phyloP scores from a whole-genome alignment of 306 rosid species.

The Ochetophila trinervis region DNA sequence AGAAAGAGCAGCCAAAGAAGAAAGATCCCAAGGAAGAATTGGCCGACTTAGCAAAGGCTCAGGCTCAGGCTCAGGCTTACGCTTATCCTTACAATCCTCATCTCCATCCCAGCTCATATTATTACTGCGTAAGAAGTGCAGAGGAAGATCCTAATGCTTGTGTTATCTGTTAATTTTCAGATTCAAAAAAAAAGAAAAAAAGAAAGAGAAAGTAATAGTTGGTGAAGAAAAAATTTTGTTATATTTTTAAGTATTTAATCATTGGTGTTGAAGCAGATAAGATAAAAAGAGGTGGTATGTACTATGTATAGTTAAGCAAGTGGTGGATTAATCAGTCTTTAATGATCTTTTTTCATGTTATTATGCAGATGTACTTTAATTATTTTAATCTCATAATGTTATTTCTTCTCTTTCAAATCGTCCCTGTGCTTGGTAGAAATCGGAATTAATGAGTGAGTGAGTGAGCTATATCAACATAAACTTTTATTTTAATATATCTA shows the following conservation, averaged over 20 bases:
- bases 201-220: conserved; percentile 3
- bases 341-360: not conserved
- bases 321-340: not conserved
- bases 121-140: conserved; percentile 24
- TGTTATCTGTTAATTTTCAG: conserved; percentile 49
- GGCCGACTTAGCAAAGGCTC: conserved; percentile 21
- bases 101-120: not conserved
- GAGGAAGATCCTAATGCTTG: conserved; percentile 71
- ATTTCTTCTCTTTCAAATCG: too few species aligned
- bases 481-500: too few species aligned
- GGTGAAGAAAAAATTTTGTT: too few species aligned
- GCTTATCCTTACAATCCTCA: conserved; percentile 8
- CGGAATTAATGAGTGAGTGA: too few species aligned
- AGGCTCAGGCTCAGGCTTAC: not conserved
- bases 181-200: not conserved
- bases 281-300: not conserved
- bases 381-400: too few species aligned
- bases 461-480: too few species aligned
- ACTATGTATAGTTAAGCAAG: not conserved
- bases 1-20: conserved; percentile 35
- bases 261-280: not conserved
- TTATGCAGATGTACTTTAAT: not conserved
- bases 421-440: too few species aligned
- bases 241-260: not conserved
- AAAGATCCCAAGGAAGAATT: conserved; percentile 33